Base-by-base conservation (phyloP, 2,329 filamentous ascomycete species). In the Phialemoniopsis sp. region DNA sequence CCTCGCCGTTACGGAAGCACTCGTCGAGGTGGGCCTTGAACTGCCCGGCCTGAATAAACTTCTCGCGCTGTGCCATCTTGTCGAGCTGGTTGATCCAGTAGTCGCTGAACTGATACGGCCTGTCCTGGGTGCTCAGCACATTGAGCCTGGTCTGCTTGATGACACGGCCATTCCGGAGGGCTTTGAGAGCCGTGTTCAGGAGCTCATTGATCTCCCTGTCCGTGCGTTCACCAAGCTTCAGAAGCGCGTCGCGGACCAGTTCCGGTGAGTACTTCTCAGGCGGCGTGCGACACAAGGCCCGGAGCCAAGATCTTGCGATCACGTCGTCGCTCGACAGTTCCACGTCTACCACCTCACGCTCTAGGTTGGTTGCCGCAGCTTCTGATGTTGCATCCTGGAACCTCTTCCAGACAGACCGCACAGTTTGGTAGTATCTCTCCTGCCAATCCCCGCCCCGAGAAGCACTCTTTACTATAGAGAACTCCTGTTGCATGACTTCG, bases 51-150 rank as follows among this genome's bases (percentile, higher is more conserved):
- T 80, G 71, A 37, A 70, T 59, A 39, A 77, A 79, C 50, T 80
- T 79, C 9, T 68, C 54, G 38, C 66, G 66, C 39, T 72, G 70
- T 19, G 76, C 70, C 29, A 72, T 59, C 47, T 82, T 81, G 14
- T 72, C 66, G 13, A 88, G 70, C 7, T 70, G 63, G 26, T 70
- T 68, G 8, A 71, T 63, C 46, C 83, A 80, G 19, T 70, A 67
- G 45, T 80, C 75, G 38, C 78, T 78, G 28, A 87, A 71, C 31
- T 76, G 70, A 56, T 80, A 88, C 10, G 79, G 78, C 9, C 78
- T 70, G 1, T 80, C 82, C 6, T 6, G 21, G 3, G 72, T 72
- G 21, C 65, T 59, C n/a, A 76, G 62, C 1, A 72, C 70, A 19
- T 78, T 74, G 14, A 75, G 69, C 46, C 80, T 82, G 38, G 72